Percentiles rank a stretch among this genome's conserved stretches.
These are phyloP conservation scores for Golubevia sp. DNA, from an alignment of 1,284 basidiomycete species.

Conservation along the genomic window DNA sequence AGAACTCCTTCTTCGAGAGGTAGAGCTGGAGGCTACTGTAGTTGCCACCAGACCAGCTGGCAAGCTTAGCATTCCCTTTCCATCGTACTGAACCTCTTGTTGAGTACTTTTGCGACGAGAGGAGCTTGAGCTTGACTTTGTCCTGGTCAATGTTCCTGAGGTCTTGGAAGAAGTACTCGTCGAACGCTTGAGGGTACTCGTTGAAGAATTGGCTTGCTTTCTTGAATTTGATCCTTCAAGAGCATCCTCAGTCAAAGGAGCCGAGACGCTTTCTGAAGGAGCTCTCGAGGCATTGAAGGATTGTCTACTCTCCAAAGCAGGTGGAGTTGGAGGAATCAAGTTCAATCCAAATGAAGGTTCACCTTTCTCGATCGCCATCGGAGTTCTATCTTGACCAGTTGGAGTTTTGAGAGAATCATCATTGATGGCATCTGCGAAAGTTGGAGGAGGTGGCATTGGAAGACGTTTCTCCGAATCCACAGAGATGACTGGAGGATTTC, in stretches of 20 bases:
- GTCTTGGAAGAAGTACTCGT: too few relatives aligned
- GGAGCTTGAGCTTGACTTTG: too few relatives aligned
- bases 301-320: slow-evolving; percentile 24
- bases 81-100: slow-evolving; percentile 21
- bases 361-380: slow-evolving; percentile 13
- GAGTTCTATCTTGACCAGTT: slow-evolving; percentile 25
- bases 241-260: too few relatives aligned
- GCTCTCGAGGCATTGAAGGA: slow-evolving; percentile 15
- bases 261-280: background rate
- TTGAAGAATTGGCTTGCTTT: too few relatives aligned
- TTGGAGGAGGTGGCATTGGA: slow-evolving; percentile 33
- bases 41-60: slow-evolving; percentile 39
- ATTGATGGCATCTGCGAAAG: slow-evolving; percentile 17
- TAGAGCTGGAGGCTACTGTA: slow-evolving; percentile 33
- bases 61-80: slow-evolving; percentile 31
- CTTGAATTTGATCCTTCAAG: too few relatives aligned
- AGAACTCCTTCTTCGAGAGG: background rate
- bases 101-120: too few relatives aligned
- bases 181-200: too few relatives aligned
- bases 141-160: too few relatives aligned
- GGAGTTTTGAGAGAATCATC: slow-evolving; percentile 1
- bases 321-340: slow-evolving; percentile 49
- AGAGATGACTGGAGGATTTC: background rate
- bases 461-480: slow-evolving; percentile 19
- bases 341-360: slow-evolving; percentile 33